Conservation (phyloP, 169 alveolate species). For the Eimeria acervulina region DNA sequence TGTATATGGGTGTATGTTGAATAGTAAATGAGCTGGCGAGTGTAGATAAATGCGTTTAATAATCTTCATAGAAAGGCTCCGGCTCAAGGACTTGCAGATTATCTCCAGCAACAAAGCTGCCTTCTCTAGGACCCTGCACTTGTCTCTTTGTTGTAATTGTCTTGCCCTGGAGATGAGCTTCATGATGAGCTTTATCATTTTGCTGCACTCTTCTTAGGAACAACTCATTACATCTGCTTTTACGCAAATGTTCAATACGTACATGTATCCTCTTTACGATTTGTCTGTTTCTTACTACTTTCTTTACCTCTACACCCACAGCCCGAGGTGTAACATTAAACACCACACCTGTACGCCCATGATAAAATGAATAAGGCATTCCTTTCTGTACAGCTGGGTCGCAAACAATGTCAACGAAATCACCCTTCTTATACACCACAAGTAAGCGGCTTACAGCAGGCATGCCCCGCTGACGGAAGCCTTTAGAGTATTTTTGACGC, state of each 20-base stretch:
- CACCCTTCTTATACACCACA: constrained; percentile 96
- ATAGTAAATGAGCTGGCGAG: background rate
- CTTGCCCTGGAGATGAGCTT: constrained; percentile 95
- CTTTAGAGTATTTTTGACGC: constrained; percentile 98
- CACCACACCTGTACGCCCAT: constrained; percentile 99
- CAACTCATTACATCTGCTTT: constrained; percentile 98
- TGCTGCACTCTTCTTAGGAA: constrained; percentile 96
- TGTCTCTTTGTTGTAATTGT: constrained; percentile 84
- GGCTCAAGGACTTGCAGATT: constrained; percentile 76
- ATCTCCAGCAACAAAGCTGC: constrained; percentile 85
- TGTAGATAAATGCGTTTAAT: background rate
- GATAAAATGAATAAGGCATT: constrained; percentile 99
- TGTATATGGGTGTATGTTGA: background rate
- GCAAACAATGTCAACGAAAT: constrained; percentile 98
- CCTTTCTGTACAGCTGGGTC: constrained; percentile 99
- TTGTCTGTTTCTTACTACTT: constrained; percentile 98
- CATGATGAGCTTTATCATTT: constrained; percentile 94
- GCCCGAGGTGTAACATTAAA: constrained; percentile 98
- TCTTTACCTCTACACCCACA: constrained; percentile 98
- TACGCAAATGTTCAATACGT: constrained; percentile 98
- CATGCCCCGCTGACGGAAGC: constrained; percentile 97
- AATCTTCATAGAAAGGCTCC: constrained; percentile 75
- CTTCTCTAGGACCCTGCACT: constrained; percentile 89
- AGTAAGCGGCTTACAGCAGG: constrained; percentile 96
- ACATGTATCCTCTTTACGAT: constrained; percentile 98